A percentile compares a stretch with the other conserved stretches of the same genome.
phyloP scores from a whole-genome alignment of 768 basidiomycete species.

The Galerina marginata region DNA sequence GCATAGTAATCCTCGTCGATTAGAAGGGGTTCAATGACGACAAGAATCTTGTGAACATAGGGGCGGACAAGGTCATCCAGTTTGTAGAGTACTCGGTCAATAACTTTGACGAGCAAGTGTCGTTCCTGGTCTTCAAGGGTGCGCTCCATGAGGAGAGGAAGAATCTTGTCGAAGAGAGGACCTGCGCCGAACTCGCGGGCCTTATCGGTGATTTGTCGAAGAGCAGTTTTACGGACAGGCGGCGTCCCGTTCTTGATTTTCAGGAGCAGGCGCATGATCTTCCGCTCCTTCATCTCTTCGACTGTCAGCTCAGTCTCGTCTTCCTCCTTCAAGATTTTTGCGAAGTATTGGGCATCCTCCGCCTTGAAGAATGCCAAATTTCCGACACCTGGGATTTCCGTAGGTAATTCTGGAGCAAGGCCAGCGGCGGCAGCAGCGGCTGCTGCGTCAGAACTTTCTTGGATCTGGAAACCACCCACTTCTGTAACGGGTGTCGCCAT shows the following conservation, averaged over 20 bases:
- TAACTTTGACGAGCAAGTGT: constrained; percentile 97
- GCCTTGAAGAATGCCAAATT: constrained; percentile 97
- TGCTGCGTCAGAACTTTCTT: constrained; percentile 92
- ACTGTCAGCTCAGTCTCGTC: constrained; percentile 92
- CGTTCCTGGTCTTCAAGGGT: constrained; percentile 98
- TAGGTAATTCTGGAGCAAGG: constrained; percentile 90
- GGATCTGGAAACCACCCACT: constrained; percentile 92
- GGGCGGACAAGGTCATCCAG: constrained; percentile 98
- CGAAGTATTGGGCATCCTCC: constrained; percentile 97
- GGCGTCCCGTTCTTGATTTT: constrained; percentile 99
- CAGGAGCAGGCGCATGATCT: constrained; percentile 96
- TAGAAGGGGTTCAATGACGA: constrained; percentile 98
- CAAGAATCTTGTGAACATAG: constrained; percentile 99
- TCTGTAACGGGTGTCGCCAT: constrained; percentile 60
- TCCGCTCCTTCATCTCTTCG: constrained; percentile 99
- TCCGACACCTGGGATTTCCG: constrained; percentile 97
- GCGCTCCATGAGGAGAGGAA: constrained; percentile 97
- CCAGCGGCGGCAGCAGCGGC: constrained; percentile 90
- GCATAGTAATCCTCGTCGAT: constrained; percentile 98
- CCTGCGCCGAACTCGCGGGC: constrained; percentile 98
- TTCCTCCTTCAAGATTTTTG: constrained; percentile 94
- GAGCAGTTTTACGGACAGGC: constrained; percentile 95
- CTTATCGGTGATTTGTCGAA: constrained; percentile 98
- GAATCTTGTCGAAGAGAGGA: constrained; percentile 97
- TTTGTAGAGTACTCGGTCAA: constrained; percentile 98